phyloP scores from a whole-genome alignment of 208 protist genomes.

The Trypanosomatidae sp. region DNA sequence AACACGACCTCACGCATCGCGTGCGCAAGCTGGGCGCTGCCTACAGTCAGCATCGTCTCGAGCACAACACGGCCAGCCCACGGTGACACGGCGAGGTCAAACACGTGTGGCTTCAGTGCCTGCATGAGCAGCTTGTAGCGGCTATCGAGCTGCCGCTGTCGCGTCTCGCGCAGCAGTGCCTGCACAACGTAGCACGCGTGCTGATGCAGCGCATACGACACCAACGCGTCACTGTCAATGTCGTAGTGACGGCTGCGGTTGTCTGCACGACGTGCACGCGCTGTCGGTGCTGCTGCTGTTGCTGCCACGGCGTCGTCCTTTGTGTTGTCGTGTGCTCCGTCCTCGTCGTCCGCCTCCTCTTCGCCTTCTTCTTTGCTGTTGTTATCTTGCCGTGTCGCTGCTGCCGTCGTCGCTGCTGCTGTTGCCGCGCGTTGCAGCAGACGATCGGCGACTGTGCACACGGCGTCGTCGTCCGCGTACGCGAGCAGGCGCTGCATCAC shows the following conservation, averaged over 20 bases:
- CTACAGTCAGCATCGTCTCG: constrained; percentile 58
- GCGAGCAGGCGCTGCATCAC: constrained; percentile 79
- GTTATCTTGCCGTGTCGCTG: constrained; percentile 6
- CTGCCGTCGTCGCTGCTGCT: constrained; percentile 7
- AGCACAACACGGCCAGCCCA: constrained; percentile 83
- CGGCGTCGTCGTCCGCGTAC: constrained; percentile 41
- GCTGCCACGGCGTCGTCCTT: constrained; percentile 5
- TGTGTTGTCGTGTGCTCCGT: not conserved
- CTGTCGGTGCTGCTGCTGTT: constrained; percentile 17
- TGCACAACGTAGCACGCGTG: constrained; percentile 78
- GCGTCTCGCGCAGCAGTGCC: constrained; percentile 56
- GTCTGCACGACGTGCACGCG: constrained; percentile 16
- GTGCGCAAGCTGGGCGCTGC: constrained; percentile 40
- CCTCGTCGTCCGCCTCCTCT: constrained; percentile 14
- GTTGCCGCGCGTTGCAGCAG: constrained; percentile 16
- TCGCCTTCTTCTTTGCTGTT: constrained; percentile 23
- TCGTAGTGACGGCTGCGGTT: constrained; percentile 56
- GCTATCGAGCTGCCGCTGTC: constrained; percentile 32
- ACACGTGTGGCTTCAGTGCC: constrained; percentile 78
- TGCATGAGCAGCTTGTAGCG: constrained; percentile 65
- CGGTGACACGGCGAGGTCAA: constrained; percentile 65
- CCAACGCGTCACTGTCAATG: constrained; percentile 35
- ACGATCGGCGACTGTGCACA: constrained; percentile 28
- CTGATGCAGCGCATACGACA: constrained; percentile 63
- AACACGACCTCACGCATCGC: constrained; percentile 79